A percentile compares a stretch with the other conserved stretches of the same genome.
phyloP scores from a whole-genome alignment of 2,329 filamentous ascomycete species.

The Pseudopyricularia cyperi region DNA sequence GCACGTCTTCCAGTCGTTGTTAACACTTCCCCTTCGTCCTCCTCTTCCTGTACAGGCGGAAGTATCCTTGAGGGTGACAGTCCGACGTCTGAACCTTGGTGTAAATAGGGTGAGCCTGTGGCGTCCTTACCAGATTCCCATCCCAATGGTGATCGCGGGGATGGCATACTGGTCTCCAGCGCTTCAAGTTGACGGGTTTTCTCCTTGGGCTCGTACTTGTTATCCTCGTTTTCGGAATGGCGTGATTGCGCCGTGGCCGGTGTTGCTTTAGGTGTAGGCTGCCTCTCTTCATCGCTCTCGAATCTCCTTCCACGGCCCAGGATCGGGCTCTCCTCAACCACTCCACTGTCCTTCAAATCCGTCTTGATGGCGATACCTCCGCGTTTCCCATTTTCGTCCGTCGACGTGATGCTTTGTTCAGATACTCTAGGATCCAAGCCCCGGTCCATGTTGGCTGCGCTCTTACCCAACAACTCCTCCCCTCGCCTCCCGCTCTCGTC shows the following conservation, averaged over 20 bases:
- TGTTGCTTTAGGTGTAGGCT: conserved; percentile 3
- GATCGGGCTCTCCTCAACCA: conserved; percentile 11
- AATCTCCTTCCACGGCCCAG: conserved; percentile 11
- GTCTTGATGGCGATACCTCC: conserved; percentile 8
- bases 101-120: background rate
- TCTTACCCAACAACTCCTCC: background rate
- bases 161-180: background rate
- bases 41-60: conserved; percentile 38
- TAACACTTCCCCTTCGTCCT: conserved; percentile 28
- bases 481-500: background rate
- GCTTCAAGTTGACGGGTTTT: background rate
- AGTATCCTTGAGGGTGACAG: conserved; percentile 23
- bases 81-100: background rate
- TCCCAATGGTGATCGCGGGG: background rate
- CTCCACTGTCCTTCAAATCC: conserved; percentile 7
- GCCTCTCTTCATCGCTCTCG: background rate
- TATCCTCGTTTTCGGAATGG: background rate
- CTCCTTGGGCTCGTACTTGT: background rate
- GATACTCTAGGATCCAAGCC: conserved; percentile 5
- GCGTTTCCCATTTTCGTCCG: conserved; percentile 8
- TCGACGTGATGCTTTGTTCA: conserved; percentile 7
- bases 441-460: background rate
- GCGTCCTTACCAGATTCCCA: background rate
- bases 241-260: background rate
- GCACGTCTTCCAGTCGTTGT: conserved; percentile 8